Conservation (phyloP, 768 basidiomycete genomes). For the Mycena haematopus region DNA sequence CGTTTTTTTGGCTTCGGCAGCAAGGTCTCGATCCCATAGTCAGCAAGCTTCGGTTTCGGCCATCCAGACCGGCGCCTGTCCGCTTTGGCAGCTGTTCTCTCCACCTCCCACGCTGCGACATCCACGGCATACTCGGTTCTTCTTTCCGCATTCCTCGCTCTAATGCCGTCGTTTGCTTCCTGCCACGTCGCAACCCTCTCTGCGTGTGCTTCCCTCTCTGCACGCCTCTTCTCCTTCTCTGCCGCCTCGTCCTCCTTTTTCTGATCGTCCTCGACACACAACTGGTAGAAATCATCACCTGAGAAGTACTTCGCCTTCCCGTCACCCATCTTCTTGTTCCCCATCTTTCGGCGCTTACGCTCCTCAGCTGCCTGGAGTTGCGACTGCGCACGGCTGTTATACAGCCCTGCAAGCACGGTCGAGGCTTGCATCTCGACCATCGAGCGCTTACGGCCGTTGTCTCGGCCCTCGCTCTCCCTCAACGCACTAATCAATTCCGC, state of each 20-base stretch:
- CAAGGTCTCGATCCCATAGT: neutral
- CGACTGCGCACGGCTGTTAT: neutral
- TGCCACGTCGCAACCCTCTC: conserved; percentile 2
- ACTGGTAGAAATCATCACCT: neutral
- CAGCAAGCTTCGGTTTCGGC: neutral
- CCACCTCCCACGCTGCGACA: neutral
- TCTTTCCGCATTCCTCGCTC: neutral
- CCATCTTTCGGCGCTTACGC: neutral
- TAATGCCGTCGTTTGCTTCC: neutral
- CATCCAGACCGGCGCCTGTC: neutral
- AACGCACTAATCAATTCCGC: no score
- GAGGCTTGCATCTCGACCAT: conserved; percentile 1
- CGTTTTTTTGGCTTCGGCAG: neutral
- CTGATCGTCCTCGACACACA: conserved; percentile 6
- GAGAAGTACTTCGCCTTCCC: conserved; percentile 3
- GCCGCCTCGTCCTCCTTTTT: neutral
- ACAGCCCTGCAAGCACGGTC: conserved; percentile 8
- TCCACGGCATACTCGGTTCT: neutral
- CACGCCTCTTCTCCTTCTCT: neutral
- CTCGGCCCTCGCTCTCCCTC: no score
- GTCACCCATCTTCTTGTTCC: conserved; percentile 1
- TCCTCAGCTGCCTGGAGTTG: conserved; percentile 11
- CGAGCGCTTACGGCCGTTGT: no score
- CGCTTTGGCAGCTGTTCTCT: neutral
- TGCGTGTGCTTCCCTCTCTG: neutral